Percentiles rank a stretch among this genome's conserved stretches.
phyloP scores from a whole-genome alignment of 345 rosid genomes.

The Limnanthes douglasii region DNA sequence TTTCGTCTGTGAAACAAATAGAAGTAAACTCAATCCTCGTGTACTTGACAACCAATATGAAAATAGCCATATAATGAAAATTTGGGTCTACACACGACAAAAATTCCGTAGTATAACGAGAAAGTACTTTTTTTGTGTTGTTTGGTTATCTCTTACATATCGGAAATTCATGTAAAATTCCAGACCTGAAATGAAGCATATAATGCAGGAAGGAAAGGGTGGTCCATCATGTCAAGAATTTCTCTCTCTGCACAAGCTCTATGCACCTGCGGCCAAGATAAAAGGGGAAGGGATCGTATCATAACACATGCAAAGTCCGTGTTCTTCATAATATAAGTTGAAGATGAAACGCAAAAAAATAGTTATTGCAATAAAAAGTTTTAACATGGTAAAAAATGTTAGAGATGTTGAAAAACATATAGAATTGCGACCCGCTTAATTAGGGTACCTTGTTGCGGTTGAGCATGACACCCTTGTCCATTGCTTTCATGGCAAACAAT shows the following conservation, averaged over 20 bases:
- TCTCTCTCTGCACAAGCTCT: constrained; percentile 97
- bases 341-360: neutral
- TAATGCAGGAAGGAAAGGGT: constrained; percentile 93
- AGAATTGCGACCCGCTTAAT: no score
- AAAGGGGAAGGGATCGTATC: no score
- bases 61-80: no score
- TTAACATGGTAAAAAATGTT: no score
- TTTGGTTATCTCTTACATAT: neutral
- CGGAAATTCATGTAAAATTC: neutral
- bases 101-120: no score
- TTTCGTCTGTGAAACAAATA: constrained; percentile 56
- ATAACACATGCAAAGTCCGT: no score
- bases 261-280: constrained; percentile 55
- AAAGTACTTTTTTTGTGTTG: no score
- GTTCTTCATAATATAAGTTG: no score
- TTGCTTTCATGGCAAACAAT: constrained; percentile 86
- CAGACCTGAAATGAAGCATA: constrained; percentile 96
- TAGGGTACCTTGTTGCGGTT: constrained; percentile 75
- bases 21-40: constrained; percentile 1
- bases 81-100: no score
- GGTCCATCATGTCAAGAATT: constrained; percentile 89
- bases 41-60: no score
- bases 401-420: no score
- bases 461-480: constrained; percentile 88
- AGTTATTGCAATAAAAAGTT: no score